A percentile compares a stretch with the other conserved stretches of the same genome.
phyloP scores from a whole-genome alignment of 1,284 basidiomycete genomes.

The Cutaneotrichosporon cavernicola region DNA sequence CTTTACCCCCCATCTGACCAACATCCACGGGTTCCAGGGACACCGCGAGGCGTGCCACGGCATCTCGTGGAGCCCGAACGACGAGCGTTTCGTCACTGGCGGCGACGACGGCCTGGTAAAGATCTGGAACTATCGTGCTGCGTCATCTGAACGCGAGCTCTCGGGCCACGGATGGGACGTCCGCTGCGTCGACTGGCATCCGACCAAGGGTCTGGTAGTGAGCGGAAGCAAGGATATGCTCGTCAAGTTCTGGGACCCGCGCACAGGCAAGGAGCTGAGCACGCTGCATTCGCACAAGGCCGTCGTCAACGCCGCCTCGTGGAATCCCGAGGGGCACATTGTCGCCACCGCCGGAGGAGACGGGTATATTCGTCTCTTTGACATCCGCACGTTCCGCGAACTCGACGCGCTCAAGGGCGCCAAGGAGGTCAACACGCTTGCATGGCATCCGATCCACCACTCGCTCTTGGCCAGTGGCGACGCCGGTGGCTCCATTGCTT shows the following conservation, averaged over 20 bases:
- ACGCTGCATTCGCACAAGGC: conserved; percentile 97
- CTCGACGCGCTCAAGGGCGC: conserved; percentile 77
- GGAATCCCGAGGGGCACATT: conserved; percentile 90
- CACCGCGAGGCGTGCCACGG: conserved; percentile 87
- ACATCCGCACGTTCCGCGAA: conserved; percentile 97
- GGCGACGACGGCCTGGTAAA: conserved; percentile 92
- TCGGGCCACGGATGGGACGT: conserved; percentile 97
- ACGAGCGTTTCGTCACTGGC: conserved; percentile 85
- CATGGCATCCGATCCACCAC: conserved; percentile 94
- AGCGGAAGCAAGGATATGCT: conserved; percentile 96
- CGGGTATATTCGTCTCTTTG: conserved; percentile 92
- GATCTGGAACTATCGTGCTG: conserved; percentile 93
- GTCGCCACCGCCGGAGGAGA: conserved; percentile 93
- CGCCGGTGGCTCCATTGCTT: conserved; percentile 85
- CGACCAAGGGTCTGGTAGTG: conserved; percentile 87
- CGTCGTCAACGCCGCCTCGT: conserved; percentile 85
- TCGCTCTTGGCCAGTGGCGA: conserved; percentile 85
- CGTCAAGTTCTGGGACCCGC: conserved; percentile 99
- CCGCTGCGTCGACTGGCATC: conserved; percentile 97
- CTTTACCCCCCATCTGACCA: conserved; percentile 99
- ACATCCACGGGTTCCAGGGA: conserved; percentile 87
- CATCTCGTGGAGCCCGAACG: conserved; percentile 86
- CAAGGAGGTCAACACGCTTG: conserved; percentile 93
- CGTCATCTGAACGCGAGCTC: conserved; percentile 79
- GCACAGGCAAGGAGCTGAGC: conserved; percentile 79